These are phyloP conservation scores for Podila verticillata DNA, from an alignment of 192 early-diverging fungal species.

Conservation along the genomic window DNA sequence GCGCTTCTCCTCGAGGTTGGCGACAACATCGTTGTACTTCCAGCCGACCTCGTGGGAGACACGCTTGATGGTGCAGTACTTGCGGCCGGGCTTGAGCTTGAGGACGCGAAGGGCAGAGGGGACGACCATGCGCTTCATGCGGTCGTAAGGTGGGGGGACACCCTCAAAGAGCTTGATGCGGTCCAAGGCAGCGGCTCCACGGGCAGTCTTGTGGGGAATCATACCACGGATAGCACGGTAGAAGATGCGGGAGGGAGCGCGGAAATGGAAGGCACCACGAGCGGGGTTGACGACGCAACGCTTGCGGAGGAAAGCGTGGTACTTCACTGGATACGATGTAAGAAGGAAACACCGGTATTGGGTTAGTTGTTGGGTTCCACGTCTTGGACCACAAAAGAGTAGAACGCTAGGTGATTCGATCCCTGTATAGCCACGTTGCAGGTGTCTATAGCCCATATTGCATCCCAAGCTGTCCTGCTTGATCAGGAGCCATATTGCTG, in stretches of 20 bases:
- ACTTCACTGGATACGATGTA: constrained; percentile 73
- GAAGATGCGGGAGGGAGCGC: constrained; percentile 96
- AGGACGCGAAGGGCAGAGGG: constrained; percentile 97
- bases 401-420: too few species aligned
- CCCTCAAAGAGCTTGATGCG: constrained; percentile 99
- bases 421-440: too few species aligned
- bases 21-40: constrained; percentile 99
- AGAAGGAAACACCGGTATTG: too few species aligned
- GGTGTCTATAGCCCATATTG: too few species aligned
- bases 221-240: constrained; percentile 98
- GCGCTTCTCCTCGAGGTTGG: constrained; percentile 98
- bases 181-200: constrained; percentile 96
- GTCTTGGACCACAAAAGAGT: too few species aligned
- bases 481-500: too few species aligned
- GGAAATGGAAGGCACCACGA: constrained; percentile 99
- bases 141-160: constrained; percentile 97
- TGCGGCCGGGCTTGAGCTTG: constrained; percentile 96
- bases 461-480: too few species aligned
- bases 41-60: constrained; percentile 97
- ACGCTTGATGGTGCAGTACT: constrained; percentile 95
- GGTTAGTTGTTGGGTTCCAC: too few species aligned
- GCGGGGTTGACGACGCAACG: constrained; percentile 96
- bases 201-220: constrained; percentile 99
- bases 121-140: constrained; percentile 96
- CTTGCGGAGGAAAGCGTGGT: constrained; percentile 97